Conservation (phyloP, 2,329 filamentous ascomycete species). For the Exophiala oligosperma region DNA sequence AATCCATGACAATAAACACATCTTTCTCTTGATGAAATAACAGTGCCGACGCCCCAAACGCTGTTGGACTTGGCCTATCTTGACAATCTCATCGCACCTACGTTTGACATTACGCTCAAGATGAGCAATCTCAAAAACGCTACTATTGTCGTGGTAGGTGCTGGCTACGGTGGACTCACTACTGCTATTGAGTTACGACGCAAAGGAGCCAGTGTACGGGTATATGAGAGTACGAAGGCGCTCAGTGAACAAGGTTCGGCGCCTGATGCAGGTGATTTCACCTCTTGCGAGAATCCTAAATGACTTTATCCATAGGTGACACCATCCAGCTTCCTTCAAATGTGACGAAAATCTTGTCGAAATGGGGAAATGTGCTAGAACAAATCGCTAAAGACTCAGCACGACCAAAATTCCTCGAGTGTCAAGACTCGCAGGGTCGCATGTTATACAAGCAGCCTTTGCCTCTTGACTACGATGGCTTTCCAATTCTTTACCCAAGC, state of each 20-base stretch:
- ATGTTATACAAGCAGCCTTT: constrained; percentile 34
- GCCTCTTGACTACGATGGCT: constrained; percentile 29
- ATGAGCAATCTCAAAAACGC: neutral
- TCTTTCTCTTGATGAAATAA: too few relatives aligned
- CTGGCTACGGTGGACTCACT: constrained; percentile 35
- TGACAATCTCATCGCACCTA: too few relatives aligned
- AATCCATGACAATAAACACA: too few relatives aligned
- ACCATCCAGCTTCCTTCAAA: constrained; percentile 2
- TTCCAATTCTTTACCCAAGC: constrained; percentile 34
- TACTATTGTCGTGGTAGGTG: constrained; percentile 50
- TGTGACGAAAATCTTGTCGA: neutral
- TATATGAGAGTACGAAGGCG: neutral
- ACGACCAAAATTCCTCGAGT: constrained; percentile 23
- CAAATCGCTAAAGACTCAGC: neutral
- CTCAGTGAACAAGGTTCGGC: neutral
- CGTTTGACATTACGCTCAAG: too few relatives aligned
- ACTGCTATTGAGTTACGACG: constrained; percentile 31
- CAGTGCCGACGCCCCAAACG: too few relatives aligned
- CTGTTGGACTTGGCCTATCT: too few relatives aligned
- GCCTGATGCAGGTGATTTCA: too few relatives aligned
- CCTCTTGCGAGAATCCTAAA: neutral
- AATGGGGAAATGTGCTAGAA: neutral
- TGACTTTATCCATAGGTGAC: neutral
- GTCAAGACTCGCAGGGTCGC: constrained; percentile 33
- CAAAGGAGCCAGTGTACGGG: constrained; percentile 3